These are phyloP conservation scores for Helotiales sp. DNA, from an alignment of 2,329 filamentous ascomycete genomes.

Conservation along the genomic window DNA sequence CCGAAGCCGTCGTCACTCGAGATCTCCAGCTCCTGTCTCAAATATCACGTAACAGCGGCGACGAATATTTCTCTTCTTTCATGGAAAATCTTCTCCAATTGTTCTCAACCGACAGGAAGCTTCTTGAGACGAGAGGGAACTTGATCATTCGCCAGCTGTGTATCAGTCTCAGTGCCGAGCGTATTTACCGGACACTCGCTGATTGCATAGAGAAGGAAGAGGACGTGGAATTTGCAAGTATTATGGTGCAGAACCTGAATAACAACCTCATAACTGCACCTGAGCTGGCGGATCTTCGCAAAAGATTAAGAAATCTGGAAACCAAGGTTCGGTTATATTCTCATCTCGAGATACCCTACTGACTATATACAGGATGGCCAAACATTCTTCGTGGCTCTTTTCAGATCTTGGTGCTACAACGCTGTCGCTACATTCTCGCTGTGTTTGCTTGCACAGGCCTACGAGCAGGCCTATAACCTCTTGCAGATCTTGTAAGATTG, in stretches of 20 bases:
- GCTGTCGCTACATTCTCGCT: conserved; percentile 96
- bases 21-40: conserved; percentile 93
- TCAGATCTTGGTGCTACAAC: conserved; percentile 98
- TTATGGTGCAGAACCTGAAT: conserved; percentile 99
- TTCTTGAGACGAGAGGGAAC: conserved; percentile 91
- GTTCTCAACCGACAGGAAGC: conserved; percentile 88
- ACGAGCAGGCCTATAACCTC: conserved; percentile 95
- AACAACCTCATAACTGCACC: conserved; percentile 98
- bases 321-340: conserved; percentile 59
- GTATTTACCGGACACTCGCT: conserved; percentile 92
- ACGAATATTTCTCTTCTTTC: conserved; percentile 96
- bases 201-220: conserved; percentile 98
- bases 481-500: conserved; percentile 80
- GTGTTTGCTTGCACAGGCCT: conserved; percentile 92
- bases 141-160: conserved; percentile 95
- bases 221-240: conserved; percentile 97
- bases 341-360: conserved; percentile 2
- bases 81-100: conserved; percentile 96
- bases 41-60: conserved; percentile 94
- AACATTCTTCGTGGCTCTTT: conserved; percentile 90
- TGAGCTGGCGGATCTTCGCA: conserved; percentile 86
- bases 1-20: conserved; percentile 92
- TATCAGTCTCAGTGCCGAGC: conserved; percentile 86
- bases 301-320: conserved; percentile 86
- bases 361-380: conserved; percentile 71